A percentile compares a stretch with the other conserved stretches of the same genome.
These are phyloP conservation scores for Graphilbum fragrans DNA, from an alignment of 2,329 filamentous ascomycete species.

Conservation along the genomic window DNA sequence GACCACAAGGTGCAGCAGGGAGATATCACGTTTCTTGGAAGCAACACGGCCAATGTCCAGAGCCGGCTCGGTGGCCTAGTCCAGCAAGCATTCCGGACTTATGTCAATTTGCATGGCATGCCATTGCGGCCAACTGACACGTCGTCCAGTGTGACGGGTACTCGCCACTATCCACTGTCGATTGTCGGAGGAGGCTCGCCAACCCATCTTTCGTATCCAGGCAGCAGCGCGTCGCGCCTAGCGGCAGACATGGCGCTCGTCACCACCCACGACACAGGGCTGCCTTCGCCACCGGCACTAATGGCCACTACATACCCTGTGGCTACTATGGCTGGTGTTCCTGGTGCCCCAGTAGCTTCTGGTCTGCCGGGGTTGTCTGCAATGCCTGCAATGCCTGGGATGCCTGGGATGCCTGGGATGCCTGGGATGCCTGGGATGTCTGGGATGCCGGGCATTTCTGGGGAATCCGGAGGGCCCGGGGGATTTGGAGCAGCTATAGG, in stretches of 20 bases:
- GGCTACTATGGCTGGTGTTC: background rate
- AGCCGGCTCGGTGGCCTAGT: slow-evolving; percentile 11
- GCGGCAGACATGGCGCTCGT: slow-evolving; percentile 1
- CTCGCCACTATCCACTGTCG: background rate
- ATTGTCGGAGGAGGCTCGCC: slow-evolving; percentile 8
- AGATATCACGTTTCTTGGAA: slow-evolving; percentile 10
- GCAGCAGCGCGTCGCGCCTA: slow-evolving; percentile 3
- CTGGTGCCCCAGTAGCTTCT: background rate
- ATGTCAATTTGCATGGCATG: slow-evolving; percentile 10
- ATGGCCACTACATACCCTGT: background rate
- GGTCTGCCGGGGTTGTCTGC: no score
- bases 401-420: no score
- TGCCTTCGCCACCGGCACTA: background rate
- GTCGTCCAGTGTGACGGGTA: slow-evolving; percentile 10
- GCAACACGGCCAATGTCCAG: slow-evolving; percentile 7
- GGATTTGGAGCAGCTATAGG: no score
- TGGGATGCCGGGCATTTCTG: no score
- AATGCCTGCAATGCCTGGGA: no score
- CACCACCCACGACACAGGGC: background rate
- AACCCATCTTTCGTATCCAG: slow-evolving; percentile 3
- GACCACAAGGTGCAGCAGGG: slow-evolving; percentile 14
- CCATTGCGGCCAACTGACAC: slow-evolving; percentile 9
- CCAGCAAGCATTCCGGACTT: slow-evolving; percentile 13
- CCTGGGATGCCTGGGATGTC: no score
- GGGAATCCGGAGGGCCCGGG: no score